Evolutionary conservation across 306 rosid species (phyloP).

Genomic region (Trichosanthes truncata): DNA sequence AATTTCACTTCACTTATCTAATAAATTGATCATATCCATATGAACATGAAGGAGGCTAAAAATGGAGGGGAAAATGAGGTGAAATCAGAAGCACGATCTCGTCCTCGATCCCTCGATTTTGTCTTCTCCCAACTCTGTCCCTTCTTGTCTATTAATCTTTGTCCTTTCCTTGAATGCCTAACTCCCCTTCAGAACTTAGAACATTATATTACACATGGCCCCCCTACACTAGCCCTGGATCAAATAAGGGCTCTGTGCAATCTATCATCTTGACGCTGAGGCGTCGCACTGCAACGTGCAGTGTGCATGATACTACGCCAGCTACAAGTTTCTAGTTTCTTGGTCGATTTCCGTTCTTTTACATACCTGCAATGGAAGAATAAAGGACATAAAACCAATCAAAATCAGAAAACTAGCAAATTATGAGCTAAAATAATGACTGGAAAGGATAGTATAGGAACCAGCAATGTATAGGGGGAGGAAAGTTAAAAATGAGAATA

Average conservation of each 20-base stretch:
- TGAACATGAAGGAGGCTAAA: neutral
- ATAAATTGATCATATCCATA: neutral
- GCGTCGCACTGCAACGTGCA: neutral
- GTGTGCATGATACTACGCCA: neutral
- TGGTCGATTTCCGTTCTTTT: neutral
- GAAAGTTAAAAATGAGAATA: too few relatives aligned
- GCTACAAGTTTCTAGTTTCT: neutral
- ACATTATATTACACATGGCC: conserved; percentile 2
- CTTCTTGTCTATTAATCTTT: neutral
- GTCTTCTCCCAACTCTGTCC: neutral
- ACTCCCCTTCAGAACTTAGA: neutral
- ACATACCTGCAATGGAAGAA: neutral
- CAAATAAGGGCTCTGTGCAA: neutral
- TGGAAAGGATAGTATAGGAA: too few relatives aligned
- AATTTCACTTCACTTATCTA: neutral
- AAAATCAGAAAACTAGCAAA: neutral
- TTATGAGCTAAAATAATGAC: neutral
- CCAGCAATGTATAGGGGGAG: too few relatives aligned
- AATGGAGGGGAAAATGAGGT: neutral
- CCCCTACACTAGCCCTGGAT: neutral
- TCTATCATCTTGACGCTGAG: neutral
- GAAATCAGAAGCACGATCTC: neutral
- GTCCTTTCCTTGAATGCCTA: neutral
- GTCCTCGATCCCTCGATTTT: neutral
- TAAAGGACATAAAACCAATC: neutral